Evolutionary conservation across 805 yeast genomes (phyloP), one percentile per base, ranked within the genome.

Genomic region (Schwanniomyces occidentalis): DNA sequence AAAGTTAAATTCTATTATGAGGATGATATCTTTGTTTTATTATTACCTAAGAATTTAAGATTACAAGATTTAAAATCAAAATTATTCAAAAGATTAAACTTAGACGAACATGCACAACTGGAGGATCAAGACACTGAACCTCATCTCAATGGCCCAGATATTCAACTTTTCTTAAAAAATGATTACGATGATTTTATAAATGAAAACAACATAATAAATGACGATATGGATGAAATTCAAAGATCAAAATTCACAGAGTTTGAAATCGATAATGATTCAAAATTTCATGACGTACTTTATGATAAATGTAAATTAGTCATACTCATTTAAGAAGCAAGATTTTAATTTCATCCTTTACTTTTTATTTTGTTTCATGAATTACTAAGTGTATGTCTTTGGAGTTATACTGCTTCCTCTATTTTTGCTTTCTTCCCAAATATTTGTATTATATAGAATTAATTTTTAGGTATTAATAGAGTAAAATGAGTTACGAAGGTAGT

Each of bases 1-100:
- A 85, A 85, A 56, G 75, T 85, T 33, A 85, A 85, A 55, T 83
- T 85, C 50, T 85, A 81, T 54, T 84, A 78, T 51, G 81, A 80
- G 39, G 93, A 84, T 49, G 95, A 85, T 52, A 85, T 85, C 10
- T 85, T 85, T 65, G 93, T 88, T 1, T 67, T 85, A 26, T 58
- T 79, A 41, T 61, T 80, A 24, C 78, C 79, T 20, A 51, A 65
- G 9, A 66, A 63, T 41, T 71, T 74, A 32, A 61, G 75, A 4
- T 54, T 75, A 28, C 63, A 58, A 21, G 83, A 76, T 38, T 51
- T 80, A 38, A 70, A 71, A 43, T 54, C 61, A 18, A 80, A 78
- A 50, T 69, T 80, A 34, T 60, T 61, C 30, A 75, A 76, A 35
- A 57, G 85, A 39, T 53, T 67, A 29, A 53, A 50, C 27, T 67